Evolutionary conservation across 345 rosid genomes (phyloP).

Genomic region (Linum lewisii): DNA sequence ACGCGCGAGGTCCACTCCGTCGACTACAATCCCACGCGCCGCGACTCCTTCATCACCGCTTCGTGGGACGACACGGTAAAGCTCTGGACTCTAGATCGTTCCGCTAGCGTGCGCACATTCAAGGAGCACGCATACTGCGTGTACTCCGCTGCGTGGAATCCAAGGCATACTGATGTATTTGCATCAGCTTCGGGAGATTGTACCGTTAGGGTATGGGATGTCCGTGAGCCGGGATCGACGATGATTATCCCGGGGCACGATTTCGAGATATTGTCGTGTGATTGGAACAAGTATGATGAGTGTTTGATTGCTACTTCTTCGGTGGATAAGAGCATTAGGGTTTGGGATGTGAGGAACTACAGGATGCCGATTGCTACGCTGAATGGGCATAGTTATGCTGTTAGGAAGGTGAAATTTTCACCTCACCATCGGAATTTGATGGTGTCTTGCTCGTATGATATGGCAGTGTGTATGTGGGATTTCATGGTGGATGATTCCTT

Average conservation of each 20-base stretch:
- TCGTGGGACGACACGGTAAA: slow-evolving; percentile 91
- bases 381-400: slow-evolving; percentile 80
- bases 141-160: slow-evolving; percentile 76
- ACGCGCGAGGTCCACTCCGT: slow-evolving; percentile 81
- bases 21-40: slow-evolving; percentile 84
- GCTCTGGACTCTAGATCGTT: slow-evolving; percentile 91
- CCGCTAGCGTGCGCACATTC: slow-evolving; percentile 69
- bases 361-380: slow-evolving; percentile 59
- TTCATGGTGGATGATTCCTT: slow-evolving; percentile 83
- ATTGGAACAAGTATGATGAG: slow-evolving; percentile 94
- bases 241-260: slow-evolving; percentile 91
- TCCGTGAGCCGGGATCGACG: slow-evolving; percentile 78
- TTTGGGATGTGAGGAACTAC: slow-evolving; percentile 81
- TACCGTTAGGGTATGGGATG: slow-evolving; percentile 78
- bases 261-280: slow-evolving; percentile 64
- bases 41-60: slow-evolving; percentile 78
- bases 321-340: slow-evolving; percentile 62
- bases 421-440: slow-evolving; percentile 67
- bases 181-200: slow-evolving; percentile 93
- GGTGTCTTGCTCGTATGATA: slow-evolving; percentile 78
- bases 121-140: slow-evolving; percentile 89
- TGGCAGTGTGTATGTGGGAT: slow-evolving; percentile 88
- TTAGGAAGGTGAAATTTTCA: slow-evolving; percentile 77
- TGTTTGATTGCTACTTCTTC: slow-evolving; percentile 70
- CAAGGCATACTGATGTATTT: slow-evolving; percentile 80